These are phyloP conservation scores for Moesziomyces antarcticus DNA, from an alignment of 1,284 basidiomycete species.

Conservation along the genomic window DNA sequence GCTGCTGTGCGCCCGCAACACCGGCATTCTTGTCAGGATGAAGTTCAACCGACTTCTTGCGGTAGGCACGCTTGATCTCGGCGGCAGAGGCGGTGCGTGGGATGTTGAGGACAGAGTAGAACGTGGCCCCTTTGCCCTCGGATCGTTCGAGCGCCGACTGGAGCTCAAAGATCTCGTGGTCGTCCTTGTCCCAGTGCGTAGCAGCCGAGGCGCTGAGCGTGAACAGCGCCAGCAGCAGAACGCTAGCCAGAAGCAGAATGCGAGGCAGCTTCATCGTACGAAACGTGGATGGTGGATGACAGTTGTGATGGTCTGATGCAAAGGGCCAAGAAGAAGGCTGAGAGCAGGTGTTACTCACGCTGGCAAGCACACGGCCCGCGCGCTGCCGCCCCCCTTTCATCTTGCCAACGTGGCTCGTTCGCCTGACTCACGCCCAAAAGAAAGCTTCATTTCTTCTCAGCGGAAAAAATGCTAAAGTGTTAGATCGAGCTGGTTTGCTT, in stretches of 20 bases:
- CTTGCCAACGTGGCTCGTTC: slow-evolving; percentile 41
- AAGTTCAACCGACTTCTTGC: slow-evolving; percentile 60
- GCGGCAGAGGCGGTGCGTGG: slow-evolving; percentile 27
- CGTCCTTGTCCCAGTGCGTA: slow-evolving; percentile 57
- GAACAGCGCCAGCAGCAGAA: slow-evolving; percentile 21
- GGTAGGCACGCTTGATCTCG: slow-evolving; percentile 63
- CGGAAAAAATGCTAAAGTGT: neutral
- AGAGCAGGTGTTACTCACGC: too few relatives aligned
- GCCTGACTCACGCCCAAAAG: neutral
- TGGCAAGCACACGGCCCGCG: too few relatives aligned
- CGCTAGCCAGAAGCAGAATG: slow-evolving; percentile 14
- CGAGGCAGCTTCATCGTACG: slow-evolving; percentile 28
- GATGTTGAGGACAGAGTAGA: slow-evolving; percentile 62
- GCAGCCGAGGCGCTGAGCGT: slow-evolving; percentile 19
- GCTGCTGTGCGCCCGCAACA: slow-evolving; percentile 48
- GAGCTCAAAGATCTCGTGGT: slow-evolving; percentile 66
- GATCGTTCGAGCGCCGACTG: slow-evolving; percentile 58
- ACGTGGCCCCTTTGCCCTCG: slow-evolving; percentile 55
- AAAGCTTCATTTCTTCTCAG: slow-evolving; percentile 15
- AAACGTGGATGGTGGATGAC: neutral
- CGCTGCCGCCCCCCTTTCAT: neutral
- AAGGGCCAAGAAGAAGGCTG: neutral
- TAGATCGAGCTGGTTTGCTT: neutral
- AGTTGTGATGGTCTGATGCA: slow-evolving; percentile 3
- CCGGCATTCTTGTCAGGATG: slow-evolving; percentile 65